Evolutionary conservation across 495 filamentous ascomycete species (phyloP), one percentile per base, ranked within the genome.

Genomic region (Xylaria flabelliformis): DNA sequence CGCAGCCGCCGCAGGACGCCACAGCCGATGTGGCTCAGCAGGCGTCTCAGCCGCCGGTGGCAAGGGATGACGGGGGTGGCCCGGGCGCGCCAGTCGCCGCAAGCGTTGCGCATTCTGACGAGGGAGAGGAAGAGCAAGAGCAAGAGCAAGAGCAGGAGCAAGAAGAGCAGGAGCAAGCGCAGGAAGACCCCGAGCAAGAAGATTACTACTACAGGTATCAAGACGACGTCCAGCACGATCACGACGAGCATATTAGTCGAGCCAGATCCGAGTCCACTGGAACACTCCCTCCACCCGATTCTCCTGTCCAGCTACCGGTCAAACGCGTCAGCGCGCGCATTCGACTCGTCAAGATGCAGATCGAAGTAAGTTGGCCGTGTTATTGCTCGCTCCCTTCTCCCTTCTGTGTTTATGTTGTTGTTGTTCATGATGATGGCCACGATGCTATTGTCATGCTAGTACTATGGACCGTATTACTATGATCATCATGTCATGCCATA

Each of bases 341-440:
- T 17, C 42, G 21, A 39, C 0, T 7, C 7, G 10, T 15, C 70
- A 72, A 61, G 2, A 72, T 72, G 70, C 70, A 72, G 70, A 72
- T 72, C 70, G 70, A 72, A 53, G 70, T 72, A 51, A 55, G 70
- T 62, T 24, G 13, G 32, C 46, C 44, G 17, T 50, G n/a, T 39
- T 15, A 29, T 64, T 29, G 15, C 7, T 10, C n/a, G 5, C 36
- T 36, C 9, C 39, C 3, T 17, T 24, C 8, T 5, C 13, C n/a
- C 39, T 44, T 39, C 7, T 39, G 8, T 39, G 36, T 39, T 39
- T 4, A 36, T 36, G 6, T 39, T 39, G 36, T 0, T 10, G 12
- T 3, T 42, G 19, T n/a, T n/a, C n/a, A 12, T 64, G 19, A 24
- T 39, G 34, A 6, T 44, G 19, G 13, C 44, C 8, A 24, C 61